Evolutionary conservation across 768 basidiomycete species (phyloP), one percentile per base, ranked within the genome.

Genomic region (Cubamyces lactineus): DNA sequence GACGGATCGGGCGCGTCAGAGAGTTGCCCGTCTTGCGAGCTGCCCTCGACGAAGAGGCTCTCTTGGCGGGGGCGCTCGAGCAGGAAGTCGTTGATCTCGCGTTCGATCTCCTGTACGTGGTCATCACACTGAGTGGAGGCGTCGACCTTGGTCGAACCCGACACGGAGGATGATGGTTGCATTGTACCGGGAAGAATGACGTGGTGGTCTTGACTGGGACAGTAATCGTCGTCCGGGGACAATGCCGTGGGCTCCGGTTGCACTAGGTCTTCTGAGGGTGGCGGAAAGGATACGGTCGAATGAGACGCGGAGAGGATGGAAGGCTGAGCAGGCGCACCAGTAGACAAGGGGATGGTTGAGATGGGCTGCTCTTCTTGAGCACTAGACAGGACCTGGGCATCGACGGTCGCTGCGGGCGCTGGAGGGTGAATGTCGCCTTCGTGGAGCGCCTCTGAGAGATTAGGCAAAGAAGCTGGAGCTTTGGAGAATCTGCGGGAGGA

Each of bases 401-500:
- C 43, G 13, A 52, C 64, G 23, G 51, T 39, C 9, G 62, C 30
- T 43, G 46, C 69, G 54, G 69, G 41, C 23, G 41, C 41, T 30
- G 69, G 63, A 53, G 71, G 72, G 12, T 3, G n/a, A 9, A 11
- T 42, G 51, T 51, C 56, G 28, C 23, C 13, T 23, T 50, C 56
- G 11, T 50, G 66, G 50, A 48, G 59, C 38, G 59, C 23, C 28
- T 70, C 67, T 1, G 64, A 50, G 26, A 68, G 60, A 13, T 67
- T 61, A 16, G 62, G 64, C 19, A 66, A 43, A 5, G 43, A 49
- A 16, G 61, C 40, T 38, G 59, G 72, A 16, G 72, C 63, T 60
- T 70, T 76, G 6, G 76, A 76, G 67, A 76, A 75, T 53, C 78
- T 67, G 41, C 64, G 62, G 2, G 72, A 73, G 21, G 70, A 68